phyloP scores from a whole-genome alignment of 495 filamentous ascomycete genomes.

The Trichoderma asperelloides region DNA sequence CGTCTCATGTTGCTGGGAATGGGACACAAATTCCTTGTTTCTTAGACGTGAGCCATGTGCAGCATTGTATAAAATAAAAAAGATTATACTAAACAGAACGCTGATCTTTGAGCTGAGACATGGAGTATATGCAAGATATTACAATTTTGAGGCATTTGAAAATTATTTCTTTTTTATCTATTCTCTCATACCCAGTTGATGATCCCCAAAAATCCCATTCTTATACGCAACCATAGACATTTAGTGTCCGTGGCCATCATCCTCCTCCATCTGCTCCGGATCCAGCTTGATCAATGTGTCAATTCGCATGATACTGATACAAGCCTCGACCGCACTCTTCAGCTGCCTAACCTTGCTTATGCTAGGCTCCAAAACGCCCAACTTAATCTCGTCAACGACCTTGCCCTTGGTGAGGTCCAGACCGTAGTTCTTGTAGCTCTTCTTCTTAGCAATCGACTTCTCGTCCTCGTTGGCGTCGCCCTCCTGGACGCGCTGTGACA shows the following conservation, averaged over 20 bases:
- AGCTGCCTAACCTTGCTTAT: constrained; percentile 98
- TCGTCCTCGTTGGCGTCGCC: constrained; percentile 76
- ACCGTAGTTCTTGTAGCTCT: constrained; percentile 97
- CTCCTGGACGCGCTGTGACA: constrained; percentile 82
- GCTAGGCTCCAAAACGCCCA: constrained; percentile 89
- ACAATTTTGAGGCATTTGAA: neutral
- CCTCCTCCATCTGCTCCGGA: constrained; percentile 71
- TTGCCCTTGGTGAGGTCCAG: constrained; percentile 83
- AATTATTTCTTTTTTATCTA: neutral
- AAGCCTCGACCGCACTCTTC: constrained; percentile 97
- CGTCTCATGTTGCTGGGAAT: constrained; percentile 7
- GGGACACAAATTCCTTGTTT: constrained; percentile 1
- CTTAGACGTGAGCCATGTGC: constrained; percentile 8
- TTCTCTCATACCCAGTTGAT: neutral
- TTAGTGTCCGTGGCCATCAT: constrained; percentile 68
- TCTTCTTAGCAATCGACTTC: constrained; percentile 80
- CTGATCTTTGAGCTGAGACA: neutral
- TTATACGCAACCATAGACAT: neutral
- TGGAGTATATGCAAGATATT: neutral
- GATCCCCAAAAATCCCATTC: neutral
- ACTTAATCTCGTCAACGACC: constrained; percentile 88
- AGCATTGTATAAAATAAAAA: constrained; percentile 23
- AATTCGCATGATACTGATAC: constrained; percentile 98
- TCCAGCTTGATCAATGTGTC: constrained; percentile 99
- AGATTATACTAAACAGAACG: constrained; percentile 15